phyloP scores from a whole-genome alignment of 306 rosid genomes.

The Datisca glomerata region DNA sequence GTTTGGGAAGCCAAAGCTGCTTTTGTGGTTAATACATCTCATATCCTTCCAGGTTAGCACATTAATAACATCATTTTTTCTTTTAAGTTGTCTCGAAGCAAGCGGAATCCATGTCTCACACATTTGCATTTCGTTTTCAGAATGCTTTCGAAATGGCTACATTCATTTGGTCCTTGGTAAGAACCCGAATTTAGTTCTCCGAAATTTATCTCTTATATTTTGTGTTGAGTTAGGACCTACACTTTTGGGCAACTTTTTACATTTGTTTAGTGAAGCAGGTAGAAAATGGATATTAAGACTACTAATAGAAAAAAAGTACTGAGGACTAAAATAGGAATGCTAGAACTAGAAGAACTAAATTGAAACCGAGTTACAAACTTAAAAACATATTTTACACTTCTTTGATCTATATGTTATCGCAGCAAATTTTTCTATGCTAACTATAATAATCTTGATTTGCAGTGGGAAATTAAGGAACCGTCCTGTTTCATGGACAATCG shows the following conservation, averaged over 20 bases:
- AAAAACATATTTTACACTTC: no score
- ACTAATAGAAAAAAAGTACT: no score
- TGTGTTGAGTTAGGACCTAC: neutral
- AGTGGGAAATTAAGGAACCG: slow-evolving; percentile 78
- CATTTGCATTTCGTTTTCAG: slow-evolving; percentile 31
- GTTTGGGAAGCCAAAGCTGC: slow-evolving; percentile 80
- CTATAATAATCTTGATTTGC: slow-evolving; percentile 9
- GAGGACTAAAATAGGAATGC: no score
- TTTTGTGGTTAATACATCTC: slow-evolving; percentile 54
- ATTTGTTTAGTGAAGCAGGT: no score
- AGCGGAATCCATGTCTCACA: neutral
- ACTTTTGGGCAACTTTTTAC: no score
- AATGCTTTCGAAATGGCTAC: slow-evolving; percentile 96
- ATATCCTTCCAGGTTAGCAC: slow-evolving; percentile 68
- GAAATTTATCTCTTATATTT: neutral
- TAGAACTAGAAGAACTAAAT: no score
- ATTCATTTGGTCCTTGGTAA: slow-evolving; percentile 89
- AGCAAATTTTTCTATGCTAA: neutral
- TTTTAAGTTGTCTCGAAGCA: neutral
- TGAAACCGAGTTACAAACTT: no score
- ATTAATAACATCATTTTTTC: neutral
- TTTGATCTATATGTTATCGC: no score
- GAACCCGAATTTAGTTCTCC: slow-evolving; percentile 9
- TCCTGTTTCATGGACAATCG: slow-evolving; percentile 83
- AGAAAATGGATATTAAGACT: no score